Evolutionary conservation across 345 rosid genomes (phyloP).

Genomic region (Zanthoxylum bungeanum): DNA sequence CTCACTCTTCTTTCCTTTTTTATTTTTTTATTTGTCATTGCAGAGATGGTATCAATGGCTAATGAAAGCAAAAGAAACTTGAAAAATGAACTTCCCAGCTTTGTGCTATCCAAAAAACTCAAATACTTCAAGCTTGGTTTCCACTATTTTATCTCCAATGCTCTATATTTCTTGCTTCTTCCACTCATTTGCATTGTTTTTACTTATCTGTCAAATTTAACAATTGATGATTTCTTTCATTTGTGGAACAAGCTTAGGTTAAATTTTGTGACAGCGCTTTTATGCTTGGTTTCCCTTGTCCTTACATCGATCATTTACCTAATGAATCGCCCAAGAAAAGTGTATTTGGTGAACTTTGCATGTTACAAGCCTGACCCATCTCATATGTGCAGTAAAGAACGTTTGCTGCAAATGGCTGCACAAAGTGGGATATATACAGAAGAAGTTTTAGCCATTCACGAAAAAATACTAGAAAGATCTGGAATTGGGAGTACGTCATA

Average conservation of each 20-base stretch:
- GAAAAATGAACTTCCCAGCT: constrained; percentile 18
- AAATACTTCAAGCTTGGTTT: constrained; percentile 38
- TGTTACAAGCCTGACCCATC: constrained; percentile 32
- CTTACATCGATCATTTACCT: constrained; percentile 18
- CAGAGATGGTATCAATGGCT: too few relatives aligned
- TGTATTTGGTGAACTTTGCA: too few relatives aligned
- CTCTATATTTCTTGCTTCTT: constrained; percentile 24
- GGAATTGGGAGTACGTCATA: constrained; percentile 31
- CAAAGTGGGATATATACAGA: constrained; percentile 16
- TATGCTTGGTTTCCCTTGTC: constrained; percentile 14
- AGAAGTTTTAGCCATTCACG: constrained; percentile 27
- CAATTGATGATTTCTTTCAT: not conserved
- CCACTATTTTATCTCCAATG: constrained; percentile 37
- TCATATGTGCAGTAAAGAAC: constrained; percentile 20
- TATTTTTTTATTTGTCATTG: too few relatives aligned
- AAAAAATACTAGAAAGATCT: constrained; percentile 31
- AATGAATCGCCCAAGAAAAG: constrained; percentile 23
- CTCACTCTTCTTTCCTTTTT: too few relatives aligned
- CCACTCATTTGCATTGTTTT: constrained; percentile 9
- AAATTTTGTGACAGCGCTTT: constrained; percentile 11
- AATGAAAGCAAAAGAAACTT: not conserved
- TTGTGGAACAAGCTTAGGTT: constrained; percentile 16
- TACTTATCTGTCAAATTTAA: constrained; percentile 15
- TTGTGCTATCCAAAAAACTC: constrained; percentile 23
- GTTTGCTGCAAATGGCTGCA: constrained; percentile 10